Base-by-base conservation (phyloP, 2,329 filamentous ascomycete genomes). In the Fusarium chuoi region DNA sequence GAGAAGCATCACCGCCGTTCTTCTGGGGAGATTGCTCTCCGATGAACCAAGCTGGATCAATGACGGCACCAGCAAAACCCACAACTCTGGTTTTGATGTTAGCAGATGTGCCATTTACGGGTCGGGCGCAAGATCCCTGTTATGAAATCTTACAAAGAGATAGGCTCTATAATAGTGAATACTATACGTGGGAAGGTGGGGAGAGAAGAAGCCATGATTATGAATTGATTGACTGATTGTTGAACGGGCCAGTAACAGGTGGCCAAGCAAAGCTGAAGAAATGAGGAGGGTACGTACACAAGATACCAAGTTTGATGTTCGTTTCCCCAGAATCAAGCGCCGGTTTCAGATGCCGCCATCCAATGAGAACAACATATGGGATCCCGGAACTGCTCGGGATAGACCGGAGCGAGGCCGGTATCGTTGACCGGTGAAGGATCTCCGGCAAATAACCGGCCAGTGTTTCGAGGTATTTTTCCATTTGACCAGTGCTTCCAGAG, bases 151-250 rank as follows among this genome's bases (percentile, higher is more conserved):
- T 86, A 92, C 90, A 93, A 85, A 26, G 90, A 91, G 67, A 93
- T 84, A 38, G 92, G 92, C 81, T 94, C 92, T 46, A 93, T 79
- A 61, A 93, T 80, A 36, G 90, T 92, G 74, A 94, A 93, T 55
- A 93, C 84, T 54, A 92, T 80, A 68, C 90, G 87, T 18, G 92
- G 92, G 77, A 93, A 85, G 7, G 85, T 78, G 5, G 92, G 91
- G 28, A 94, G 85, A 70, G 88, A 87, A 35, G 90, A 86, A 17
- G 90, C 85, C 90, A 92, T 92, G 54, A 51, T 75, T 58, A 49
- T n/a, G 48, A 26, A 39, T 42, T 55, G 45, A 52, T 38, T 18
- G 41, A 28, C 33, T 18, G 36, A 18, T 56, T 18, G 38, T 24
- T 65, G 48, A 51, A 56, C 48, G 18, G 18, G 30, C 39, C 35